Percentiles rank a stretch among this genome's conserved stretches.
phyloP scores from a whole-genome alignment of 73 alveolate genomes.

The Paramecium bursaria region DNA sequence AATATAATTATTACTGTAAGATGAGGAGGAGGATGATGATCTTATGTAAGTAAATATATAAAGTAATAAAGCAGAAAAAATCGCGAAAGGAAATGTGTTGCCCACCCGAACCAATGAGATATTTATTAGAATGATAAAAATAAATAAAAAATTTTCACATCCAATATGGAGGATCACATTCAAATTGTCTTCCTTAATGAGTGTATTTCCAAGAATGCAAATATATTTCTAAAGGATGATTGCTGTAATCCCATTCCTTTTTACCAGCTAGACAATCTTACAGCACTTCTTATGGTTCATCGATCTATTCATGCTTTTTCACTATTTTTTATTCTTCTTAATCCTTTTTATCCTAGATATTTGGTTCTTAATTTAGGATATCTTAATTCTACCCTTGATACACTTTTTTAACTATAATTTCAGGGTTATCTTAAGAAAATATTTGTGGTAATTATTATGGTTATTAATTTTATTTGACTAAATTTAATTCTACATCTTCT shows the following conservation, averaged over 20 bases:
- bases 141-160: too few species aligned
- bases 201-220: constrained; percentile 61
- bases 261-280: constrained; percentile 28
- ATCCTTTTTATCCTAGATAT: background rate
- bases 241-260: constrained; percentile 65
- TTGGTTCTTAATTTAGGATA: background rate
- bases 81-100: too few species aligned
- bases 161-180: constrained; percentile 61
- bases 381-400: constrained; percentile 2
- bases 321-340: background rate
- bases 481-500: background rate
- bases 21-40: too few species aligned
- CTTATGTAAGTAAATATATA: too few species aligned
- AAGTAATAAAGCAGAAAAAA: too few species aligned
- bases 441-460: background rate
- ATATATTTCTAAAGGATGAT: constrained; percentile 64
- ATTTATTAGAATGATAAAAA: too few species aligned
- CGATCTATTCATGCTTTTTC: constrained; percentile 9
- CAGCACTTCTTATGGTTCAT: background rate
- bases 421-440: background rate
- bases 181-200: constrained; percentile 38
- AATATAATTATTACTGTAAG: too few species aligned
- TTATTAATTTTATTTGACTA: background rate
- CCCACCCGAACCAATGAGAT: too few species aligned
- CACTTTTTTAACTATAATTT: background rate